phyloP scores from a whole-genome alignment of 768 basidiomycete species.

The Amanita pseudoporphyria region DNA sequence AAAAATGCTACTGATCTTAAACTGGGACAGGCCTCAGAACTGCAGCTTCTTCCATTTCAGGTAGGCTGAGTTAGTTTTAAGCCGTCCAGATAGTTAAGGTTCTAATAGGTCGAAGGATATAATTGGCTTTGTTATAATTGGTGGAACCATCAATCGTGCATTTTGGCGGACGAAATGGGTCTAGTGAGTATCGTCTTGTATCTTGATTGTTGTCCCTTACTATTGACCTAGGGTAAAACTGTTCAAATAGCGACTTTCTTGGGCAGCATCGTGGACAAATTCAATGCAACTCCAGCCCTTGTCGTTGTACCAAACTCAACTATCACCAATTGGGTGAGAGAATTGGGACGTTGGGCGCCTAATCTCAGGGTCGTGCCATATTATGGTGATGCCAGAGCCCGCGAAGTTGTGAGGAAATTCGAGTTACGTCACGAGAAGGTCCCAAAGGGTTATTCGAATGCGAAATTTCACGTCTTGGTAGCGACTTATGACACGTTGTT shows the following conservation, averaged over 20 bases:
- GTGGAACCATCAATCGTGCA: slow-evolving; percentile 79
- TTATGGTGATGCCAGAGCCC: slow-evolving; percentile 70
- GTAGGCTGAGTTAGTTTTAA: slow-evolving; percentile 25
- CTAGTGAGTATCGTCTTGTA: slow-evolving; percentile 35
- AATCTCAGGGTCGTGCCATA: slow-evolving; percentile 72
- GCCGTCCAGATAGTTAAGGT: background rate
- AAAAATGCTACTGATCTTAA: slow-evolving; percentile 46
- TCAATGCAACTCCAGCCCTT: slow-evolving; percentile 65
- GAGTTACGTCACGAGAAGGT: slow-evolving; percentile 61
- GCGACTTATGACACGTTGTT: slow-evolving; percentile 89
- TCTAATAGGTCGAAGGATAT: slow-evolving; percentile 58
- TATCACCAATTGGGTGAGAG: slow-evolving; percentile 90
- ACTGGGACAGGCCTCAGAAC: slow-evolving; percentile 52
- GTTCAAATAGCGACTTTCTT: slow-evolving; percentile 87
- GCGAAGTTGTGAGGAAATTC: slow-evolving; percentile 71
- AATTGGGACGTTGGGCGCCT: slow-evolving; percentile 85
- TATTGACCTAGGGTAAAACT: slow-evolving; percentile 62
- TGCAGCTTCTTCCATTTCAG: slow-evolving; percentile 85
- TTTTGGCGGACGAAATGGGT: slow-evolving; percentile 98
- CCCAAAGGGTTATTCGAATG: slow-evolving; percentile 31
- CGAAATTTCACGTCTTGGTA: slow-evolving; percentile 82
- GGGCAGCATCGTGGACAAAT: slow-evolving; percentile 47
- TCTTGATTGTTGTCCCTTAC: background rate
- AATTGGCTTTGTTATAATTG: slow-evolving; percentile 85
- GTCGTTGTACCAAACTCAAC: slow-evolving; percentile 97